Base-by-base conservation (phyloP, 805 yeast species). In the Candida maesae region DNA sequence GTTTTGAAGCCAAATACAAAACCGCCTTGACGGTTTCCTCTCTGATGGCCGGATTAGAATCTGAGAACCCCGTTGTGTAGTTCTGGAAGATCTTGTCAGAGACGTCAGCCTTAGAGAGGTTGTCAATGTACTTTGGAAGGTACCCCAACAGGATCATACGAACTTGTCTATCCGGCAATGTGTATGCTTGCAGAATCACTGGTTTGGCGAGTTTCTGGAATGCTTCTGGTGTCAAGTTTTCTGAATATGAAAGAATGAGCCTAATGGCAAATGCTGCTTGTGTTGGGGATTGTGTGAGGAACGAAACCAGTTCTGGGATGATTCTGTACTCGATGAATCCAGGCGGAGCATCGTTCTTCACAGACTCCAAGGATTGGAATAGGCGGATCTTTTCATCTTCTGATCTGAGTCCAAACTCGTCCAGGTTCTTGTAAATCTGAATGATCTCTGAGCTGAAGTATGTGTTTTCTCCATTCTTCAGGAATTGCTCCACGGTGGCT, bases 21-120 rank as follows among this genome's bases (percentile, higher is more conserved):
- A 79, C 74, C 3, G 88, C 76, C 36, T 81, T 82, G 28, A 91
- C 67, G 0, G 97, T 85, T 38, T 81, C 86, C 49, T 84, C 84
- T 47, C 97, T 69, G 30, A 91, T 78, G n/a, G 81, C 72, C 4
- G 80, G 74, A 57, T 87, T 90, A 1, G 93, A 78, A 59, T 91
- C 99, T 25, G 81, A 77, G 53, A 91, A 84, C 0, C 99, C 98
- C 14, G 83, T 78, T n/a, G 81, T 64, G 52, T 85, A 69, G 35
- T 73, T 73, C 9, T 77, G 76, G 59, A 85, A 87, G 1, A 93
- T 71, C 49, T 76, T 79, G 49, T 74, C 79, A 48, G 82, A 82
- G 4, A 90, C 74, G 23, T 83, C 87, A 33, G 73, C 62, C 29
- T 76, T 77, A 3, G 77, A 68, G 17, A 88, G 59, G 27, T 61